Evolutionary conservation across 371 early-diverging fungal species (phyloP), one percentile per base, ranked within the genome.

Genomic region (Mortierella sp.): DNA sequence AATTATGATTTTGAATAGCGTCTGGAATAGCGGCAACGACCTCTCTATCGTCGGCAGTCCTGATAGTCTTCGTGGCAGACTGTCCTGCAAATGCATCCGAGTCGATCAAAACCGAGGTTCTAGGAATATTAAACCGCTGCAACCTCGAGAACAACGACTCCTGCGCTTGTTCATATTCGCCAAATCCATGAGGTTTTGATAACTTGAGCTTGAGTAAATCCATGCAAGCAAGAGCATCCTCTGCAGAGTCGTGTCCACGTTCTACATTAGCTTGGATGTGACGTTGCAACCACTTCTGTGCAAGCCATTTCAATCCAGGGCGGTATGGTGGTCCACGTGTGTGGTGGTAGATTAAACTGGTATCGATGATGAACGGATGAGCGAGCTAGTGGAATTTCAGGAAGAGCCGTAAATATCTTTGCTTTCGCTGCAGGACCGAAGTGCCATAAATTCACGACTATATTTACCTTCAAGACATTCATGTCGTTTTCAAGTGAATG

Each of bases 401-500:
- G n/a, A n/a, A n/a, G n/a, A n/a, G n/a, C n/a, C n/a, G n/a, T n/a
- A n/a, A n/a, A n/a, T 55, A 3, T 55, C 23, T 29, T 35, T n/a
- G 17, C 17, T 17, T 61, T 51, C 3, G 19, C 12, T 35, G 7
- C 2, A 26, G 32, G 29, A 17, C 29, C 28, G n/a, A n/a, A 51
- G 10, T 51, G 17, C 19, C 3, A 10, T 19, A 42, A 7, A 4
- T 49, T 15, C 9, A 37, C 13, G 13, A 29, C 26, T 8, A 23
- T 12, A 1, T 35, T 40, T 34, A 83, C 84, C 66, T 89, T 85
- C 37, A 94, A 73, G 0, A 90, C 90, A 28, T 83, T 85, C 77
- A 95, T 76, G 80, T 95, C 95, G 66, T 91, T 93, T 43, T 92
- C 89, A 9, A 95, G 75, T 19, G 92, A 92, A 78, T 95, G 95